Evolutionary conservation across 352 stramenopile species (phyloP).

Genomic region (Phytophthora macrochlamydospora): DNA sequence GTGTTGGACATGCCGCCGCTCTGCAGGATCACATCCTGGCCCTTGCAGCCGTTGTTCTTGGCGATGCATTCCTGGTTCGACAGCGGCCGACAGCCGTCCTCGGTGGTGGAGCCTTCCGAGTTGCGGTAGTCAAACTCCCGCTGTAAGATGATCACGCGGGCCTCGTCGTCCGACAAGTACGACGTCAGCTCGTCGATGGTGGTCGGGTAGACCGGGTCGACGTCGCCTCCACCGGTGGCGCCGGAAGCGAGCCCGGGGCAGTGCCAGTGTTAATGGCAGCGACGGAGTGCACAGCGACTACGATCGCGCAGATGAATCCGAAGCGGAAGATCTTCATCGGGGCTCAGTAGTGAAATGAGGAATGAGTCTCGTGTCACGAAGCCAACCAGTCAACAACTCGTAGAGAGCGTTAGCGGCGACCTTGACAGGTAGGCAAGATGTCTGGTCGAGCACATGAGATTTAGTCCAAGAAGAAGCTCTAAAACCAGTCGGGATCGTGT

Average conservation of each 20-base stretch:
- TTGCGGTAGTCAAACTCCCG: slow-evolving; percentile 29
- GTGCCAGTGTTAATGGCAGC: slow-evolving; percentile 24
- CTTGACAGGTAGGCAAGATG: no score
- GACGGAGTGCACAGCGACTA: slow-evolving; percentile 6
- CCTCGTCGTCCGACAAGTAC: slow-evolving; percentile 27
- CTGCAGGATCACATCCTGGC: slow-evolving; percentile 32
- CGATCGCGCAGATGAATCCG: slow-evolving; percentile 12
- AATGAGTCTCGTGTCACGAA: no score
- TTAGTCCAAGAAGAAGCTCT: no score
- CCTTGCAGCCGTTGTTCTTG: slow-evolving; percentile 35
- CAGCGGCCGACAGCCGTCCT: slow-evolving; percentile 18
- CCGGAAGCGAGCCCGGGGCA: slow-evolving; percentile 23
- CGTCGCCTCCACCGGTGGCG: slow-evolving; percentile 20
- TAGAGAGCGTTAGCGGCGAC: no score
- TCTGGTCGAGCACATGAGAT: no score
- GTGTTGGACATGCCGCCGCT: slow-evolving; percentile 15
- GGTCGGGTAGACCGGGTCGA: slow-evolving; percentile 27
- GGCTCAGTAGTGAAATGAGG: not conserved
- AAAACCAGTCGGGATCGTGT: no score
- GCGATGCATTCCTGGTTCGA: slow-evolving; percentile 29
- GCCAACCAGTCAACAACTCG: no score
- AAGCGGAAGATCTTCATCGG: slow-evolving; percentile 4
- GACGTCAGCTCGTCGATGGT: slow-evolving; percentile 28
- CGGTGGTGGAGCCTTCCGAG: slow-evolving; percentile 25
- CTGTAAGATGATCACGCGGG: slow-evolving; percentile 34